These are phyloP conservation scores for Cyberlindnera mrakii DNA, from an alignment of 805 yeast genomes.

Conservation along the genomic window DNA sequence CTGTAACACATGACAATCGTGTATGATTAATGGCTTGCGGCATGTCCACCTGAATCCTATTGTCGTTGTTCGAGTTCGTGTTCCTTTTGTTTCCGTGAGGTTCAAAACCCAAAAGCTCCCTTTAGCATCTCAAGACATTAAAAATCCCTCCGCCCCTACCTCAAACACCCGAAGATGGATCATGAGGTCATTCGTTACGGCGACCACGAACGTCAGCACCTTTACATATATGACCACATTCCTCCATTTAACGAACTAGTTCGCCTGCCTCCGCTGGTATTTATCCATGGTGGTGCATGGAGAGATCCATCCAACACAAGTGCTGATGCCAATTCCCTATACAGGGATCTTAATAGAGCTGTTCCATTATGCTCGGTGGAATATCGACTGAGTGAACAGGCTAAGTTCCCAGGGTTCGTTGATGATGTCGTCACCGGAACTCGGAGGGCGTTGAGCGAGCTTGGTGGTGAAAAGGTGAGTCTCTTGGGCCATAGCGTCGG, in stretches of 20 bases:
- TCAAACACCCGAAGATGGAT: neutral
- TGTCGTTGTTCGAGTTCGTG: neutral
- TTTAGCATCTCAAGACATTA: too few species aligned
- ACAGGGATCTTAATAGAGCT: slow-evolving; percentile 12
- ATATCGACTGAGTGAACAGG: slow-evolving; percentile 61
- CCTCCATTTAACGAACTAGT: slow-evolving; percentile 3
- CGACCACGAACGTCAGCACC: slow-evolving; percentile 7
- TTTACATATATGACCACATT: slow-evolving; percentile 9
- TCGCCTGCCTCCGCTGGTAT: slow-evolving; percentile 35
- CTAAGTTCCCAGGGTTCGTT: slow-evolving; percentile 56
- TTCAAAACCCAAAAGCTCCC: neutral
- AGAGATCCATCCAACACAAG: slow-evolving; percentile 59
- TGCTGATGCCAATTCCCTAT: slow-evolving; percentile 41
- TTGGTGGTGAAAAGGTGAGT: slow-evolving; percentile 16
- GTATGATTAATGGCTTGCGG: too few species aligned
- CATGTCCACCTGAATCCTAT: neutral
- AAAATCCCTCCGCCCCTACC: too few species aligned
- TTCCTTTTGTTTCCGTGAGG: neutral
- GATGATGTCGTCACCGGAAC: slow-evolving; percentile 44
- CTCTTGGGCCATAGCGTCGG: slow-evolving; percentile 81
- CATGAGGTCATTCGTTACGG: slow-evolving; percentile 5
- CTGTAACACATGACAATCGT: too few species aligned
- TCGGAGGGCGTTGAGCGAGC: slow-evolving; percentile 4
- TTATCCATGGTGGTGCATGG: slow-evolving; percentile 91
- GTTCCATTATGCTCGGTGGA: slow-evolving; percentile 35